Evolutionary conservation across 2,329 filamentous ascomycete species (phyloP), one percentile per base, ranked within the genome.

Genomic region (Pseudopithomyces maydicus): DNA sequence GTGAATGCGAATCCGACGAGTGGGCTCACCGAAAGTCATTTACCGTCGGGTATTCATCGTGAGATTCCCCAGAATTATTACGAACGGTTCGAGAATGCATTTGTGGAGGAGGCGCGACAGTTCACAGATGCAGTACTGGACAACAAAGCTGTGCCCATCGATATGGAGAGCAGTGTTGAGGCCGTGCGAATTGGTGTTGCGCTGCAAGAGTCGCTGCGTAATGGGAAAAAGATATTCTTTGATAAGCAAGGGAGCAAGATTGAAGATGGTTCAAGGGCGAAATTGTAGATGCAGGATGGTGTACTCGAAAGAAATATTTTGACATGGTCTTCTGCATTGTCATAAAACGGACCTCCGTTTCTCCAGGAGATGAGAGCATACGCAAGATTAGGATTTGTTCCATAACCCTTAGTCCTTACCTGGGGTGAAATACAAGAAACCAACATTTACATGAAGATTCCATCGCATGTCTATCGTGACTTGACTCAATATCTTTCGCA

Each of bases 51-150:
- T 3, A 80, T 89, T 22, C 77, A 82, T 12, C 79, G 84, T 35
- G 84, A 88, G 71, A 82, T 88, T n/a, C 84, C 85, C 0, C 76
- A 79, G 39, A 80, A 85, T 61, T 89, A 88, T 70, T 88, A 85
- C 68, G 86, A 83, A 41, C 77, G 86, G 0, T 89, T 89, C 66
- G 80, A 84, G 61, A 74, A 84, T 23, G 86, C 87, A 0, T 89
- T 89, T 67, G 82, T 86, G n/a, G 82, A 76, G 12, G 86, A 90
- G 74, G 82, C 83, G 6, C 84, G 86, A 55, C 85, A 88, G 72
- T 89, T 89, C 61, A 85, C 85, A 0, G 83, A 81, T 12, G 79
- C 78, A 15, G 84, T 85, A 55, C 72, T 89, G 51, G 84, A 89
- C 59, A 74, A 83, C 59, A 83, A 74, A 17, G 73, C 78, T 14